These are phyloP conservation scores for Apophysomyces sp. DNA, from an alignment of 371 early-diverging fungal genomes.

Conservation along the genomic window DNA sequence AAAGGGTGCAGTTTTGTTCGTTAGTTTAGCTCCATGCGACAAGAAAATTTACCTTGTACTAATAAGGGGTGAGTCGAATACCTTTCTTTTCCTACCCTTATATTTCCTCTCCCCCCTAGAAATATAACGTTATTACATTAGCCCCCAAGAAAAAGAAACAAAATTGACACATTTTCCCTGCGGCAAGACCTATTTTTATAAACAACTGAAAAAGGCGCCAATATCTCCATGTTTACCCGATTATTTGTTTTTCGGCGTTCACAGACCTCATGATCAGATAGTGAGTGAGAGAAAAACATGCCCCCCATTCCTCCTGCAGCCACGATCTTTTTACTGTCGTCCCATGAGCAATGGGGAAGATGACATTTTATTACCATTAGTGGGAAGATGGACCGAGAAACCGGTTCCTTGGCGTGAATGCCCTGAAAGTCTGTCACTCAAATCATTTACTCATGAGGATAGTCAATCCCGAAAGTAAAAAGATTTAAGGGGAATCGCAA, in stretches of 20 bases:
- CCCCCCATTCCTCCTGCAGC: not conserved
- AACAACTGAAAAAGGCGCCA: too few relatives aligned
- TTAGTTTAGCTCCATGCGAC: not conserved
- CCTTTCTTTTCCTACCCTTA: not conserved
- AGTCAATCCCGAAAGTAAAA: too few relatives aligned
- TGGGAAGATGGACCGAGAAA: not conserved
- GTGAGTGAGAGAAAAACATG: too few relatives aligned
- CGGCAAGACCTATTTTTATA: too few relatives aligned
- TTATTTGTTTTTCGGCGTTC: too few relatives aligned
- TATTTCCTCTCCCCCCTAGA: not conserved
- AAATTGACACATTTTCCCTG: too few relatives aligned
- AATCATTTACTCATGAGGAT: too few relatives aligned
- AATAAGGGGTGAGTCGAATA: not conserved
- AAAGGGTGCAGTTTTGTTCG: not conserved
- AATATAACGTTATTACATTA: not conserved
- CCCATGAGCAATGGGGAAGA: not conserved
- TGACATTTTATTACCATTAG: not conserved
- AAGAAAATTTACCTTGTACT: not conserved
- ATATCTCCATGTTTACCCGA: too few relatives aligned
- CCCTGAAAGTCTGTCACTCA: slow-evolving; percentile 1
- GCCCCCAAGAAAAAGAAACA: too few relatives aligned
- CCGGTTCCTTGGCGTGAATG: slow-evolving; percentile 1
- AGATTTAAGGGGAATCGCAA: too few relatives aligned
- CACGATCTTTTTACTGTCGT: not conserved
- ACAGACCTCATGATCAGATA: too few relatives aligned